phyloP scores from a whole-genome alignment of 345 rosid genomes.

The rapeseed (Brassica napus) region DNA sequence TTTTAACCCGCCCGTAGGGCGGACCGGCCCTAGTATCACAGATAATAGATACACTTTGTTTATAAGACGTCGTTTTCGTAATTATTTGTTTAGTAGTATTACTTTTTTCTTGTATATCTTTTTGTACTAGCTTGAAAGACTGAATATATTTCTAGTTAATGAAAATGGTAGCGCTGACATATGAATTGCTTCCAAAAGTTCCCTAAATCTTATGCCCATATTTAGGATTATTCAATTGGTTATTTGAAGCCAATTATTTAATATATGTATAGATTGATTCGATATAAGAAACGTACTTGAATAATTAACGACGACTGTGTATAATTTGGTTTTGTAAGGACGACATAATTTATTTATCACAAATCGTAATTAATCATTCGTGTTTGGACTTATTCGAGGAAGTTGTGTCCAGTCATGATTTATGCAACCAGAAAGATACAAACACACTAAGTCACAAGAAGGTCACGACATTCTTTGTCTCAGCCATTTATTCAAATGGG shows the following conservation, averaged over 20 bases:
- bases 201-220: slow-evolving; percentile 30
- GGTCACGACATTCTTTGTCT: slow-evolving; percentile 40
- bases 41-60: neutral
- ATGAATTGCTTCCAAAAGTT: slow-evolving; percentile 31
- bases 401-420: slow-evolving; percentile 13
- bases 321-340: slow-evolving; percentile 13
- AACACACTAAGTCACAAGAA: slow-evolving; percentile 31
- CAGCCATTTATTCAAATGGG: slow-evolving; percentile 27
- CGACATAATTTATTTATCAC: slow-evolving; percentile 11
- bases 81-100: neutral
- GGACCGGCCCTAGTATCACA: too few relatives aligned
- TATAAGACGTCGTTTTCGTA: neutral
- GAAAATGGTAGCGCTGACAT: slow-evolving; percentile 20
- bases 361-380: slow-evolving; percentile 15
- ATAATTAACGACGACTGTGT: neutral
- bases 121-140: slow-evolving; percentile 7
- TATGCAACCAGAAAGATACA: slow-evolving; percentile 28
- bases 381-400: slow-evolving; percentile 27
- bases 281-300: neutral
- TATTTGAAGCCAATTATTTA: neutral
- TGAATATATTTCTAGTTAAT: slow-evolving; percentile 1
- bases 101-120: neutral
- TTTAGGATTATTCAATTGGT: slow-evolving; percentile 2
- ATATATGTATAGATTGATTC: neutral
- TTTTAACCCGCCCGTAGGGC: too few relatives aligned